Base-by-base conservation (phyloP, 495 filamentous ascomycete genomes). In the Astrothelium macrocarpum region DNA sequence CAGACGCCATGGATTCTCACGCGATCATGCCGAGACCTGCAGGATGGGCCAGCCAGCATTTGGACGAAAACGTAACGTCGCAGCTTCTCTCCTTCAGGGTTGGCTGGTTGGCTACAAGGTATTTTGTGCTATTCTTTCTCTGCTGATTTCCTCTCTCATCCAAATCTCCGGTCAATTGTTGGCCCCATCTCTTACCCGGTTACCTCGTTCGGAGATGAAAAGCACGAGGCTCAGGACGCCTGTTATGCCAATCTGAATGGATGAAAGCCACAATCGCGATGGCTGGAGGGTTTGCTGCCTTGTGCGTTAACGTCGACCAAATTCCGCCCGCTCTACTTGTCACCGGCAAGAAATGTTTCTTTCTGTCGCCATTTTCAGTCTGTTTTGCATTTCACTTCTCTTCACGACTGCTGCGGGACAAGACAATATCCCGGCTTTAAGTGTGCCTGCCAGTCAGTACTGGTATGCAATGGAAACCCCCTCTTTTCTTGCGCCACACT, bases 371-470 rank as follows among this genome's bases (percentile, higher is more conserved):
- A 49, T 20, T 49, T 49, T 20, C 11, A 49, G 9, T 20, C n/a
- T 49, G 43, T 29, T 56, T 12, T 56, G 49, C 49, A 29, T 56
- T 25, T 56, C 49, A 9, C 9, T 29, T 9, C 25, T 56, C 7
- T 16, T 29, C 25, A 26, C 2, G 49, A 29, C 25, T 9, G 49
- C 16, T 56, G 49, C 5, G 25, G 49, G 49, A 29, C 49, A 56
- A 29, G 49, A 56, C 49, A 25, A 2, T 20, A 29, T 56, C 29
- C 49, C 49, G 9, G 49, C 49, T 20, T 29, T 70, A 53, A 53
- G 53, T 26, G 60, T 70, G 31, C 59, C 62, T 18, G 66, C 68
- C 20, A 68, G 66, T 58, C 68, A 70, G 59, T 68, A 66, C 53
- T 71, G 68, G 68, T 66, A 71, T 20, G 62, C 36, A 32, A 64